Evolutionary conservation across 495 filamentous ascomycete genomes (phyloP).

Genomic region (Chaetomium tenue): DNA sequence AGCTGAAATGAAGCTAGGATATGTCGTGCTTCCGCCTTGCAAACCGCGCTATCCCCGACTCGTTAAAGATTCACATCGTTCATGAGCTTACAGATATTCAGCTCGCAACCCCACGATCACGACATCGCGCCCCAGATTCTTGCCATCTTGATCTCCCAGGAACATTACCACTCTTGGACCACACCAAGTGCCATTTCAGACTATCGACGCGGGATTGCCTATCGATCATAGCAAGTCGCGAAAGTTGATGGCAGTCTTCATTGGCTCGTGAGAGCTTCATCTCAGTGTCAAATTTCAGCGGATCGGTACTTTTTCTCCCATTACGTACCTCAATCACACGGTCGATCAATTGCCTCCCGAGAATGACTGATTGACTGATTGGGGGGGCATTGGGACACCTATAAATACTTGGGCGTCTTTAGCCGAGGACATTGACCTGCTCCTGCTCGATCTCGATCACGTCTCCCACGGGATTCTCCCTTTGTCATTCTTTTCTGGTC

Average conservation of each 20-base stretch:
- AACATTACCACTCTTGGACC: not conserved
- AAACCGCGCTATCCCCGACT: too few relatives aligned
- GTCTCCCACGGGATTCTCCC: not conserved
- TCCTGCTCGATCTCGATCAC: not conserved
- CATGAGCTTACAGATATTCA: too few relatives aligned
- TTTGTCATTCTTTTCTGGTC: not conserved
- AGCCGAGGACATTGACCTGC: not conserved
- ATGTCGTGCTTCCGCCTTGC: too few relatives aligned
- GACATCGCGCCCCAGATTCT: not conserved
- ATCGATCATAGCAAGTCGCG: not conserved
- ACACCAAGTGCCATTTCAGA: not conserved
- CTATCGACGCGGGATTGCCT: not conserved
- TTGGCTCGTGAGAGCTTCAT: not conserved
- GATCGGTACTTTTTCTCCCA: not conserved
- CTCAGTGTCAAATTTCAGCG: not conserved
- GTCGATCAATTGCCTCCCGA: not conserved
- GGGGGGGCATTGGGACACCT: not conserved
- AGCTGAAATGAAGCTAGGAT: too few relatives aligned
- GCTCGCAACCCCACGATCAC: conserved; percentile 10
- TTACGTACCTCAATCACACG: not conserved
- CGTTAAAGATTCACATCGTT: too few relatives aligned
- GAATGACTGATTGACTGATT: not conserved
- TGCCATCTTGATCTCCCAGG: not conserved
- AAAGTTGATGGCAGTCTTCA: not conserved
- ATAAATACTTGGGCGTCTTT: too few relatives aligned